Conservation (phyloP, 305 asterid genomes). For the Coffea humblotiana region DNA sequence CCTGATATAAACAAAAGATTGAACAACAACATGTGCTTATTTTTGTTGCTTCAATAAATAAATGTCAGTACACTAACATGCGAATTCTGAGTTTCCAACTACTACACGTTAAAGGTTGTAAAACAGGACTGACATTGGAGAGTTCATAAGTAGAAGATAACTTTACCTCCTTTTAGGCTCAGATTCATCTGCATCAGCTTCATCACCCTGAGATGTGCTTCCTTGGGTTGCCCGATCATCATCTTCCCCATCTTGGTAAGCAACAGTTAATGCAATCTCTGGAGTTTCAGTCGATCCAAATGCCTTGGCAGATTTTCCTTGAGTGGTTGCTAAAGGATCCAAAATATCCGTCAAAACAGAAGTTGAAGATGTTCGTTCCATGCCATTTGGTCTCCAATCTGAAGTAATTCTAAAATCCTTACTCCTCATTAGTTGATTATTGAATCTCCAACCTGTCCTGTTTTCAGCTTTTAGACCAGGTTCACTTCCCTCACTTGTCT, state of each 20-base stretch:
- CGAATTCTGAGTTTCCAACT: background rate
- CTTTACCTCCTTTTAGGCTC: conserved; percentile 61
- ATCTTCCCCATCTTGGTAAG: conserved; percentile 34
- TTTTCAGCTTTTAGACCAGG: conserved; percentile 23
- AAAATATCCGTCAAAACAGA: conserved; percentile 33
- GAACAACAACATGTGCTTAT: background rate
- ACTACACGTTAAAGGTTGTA: background rate
- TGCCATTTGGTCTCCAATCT: conserved; percentile 31
- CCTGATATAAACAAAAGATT: conserved; percentile 35
- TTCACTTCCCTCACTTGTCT: conserved; percentile 26
- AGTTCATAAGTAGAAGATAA: background rate
- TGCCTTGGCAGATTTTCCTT: conserved; percentile 25
- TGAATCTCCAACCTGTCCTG: conserved; percentile 19
- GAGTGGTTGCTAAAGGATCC: conserved; percentile 22
- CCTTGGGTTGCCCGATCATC: conserved; percentile 46
- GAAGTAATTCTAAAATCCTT: conserved; percentile 23
- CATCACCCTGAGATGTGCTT: conserved; percentile 40
- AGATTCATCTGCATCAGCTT: conserved; percentile 45
- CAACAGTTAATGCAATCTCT: conserved; percentile 30
- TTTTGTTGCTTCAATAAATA: background rate
- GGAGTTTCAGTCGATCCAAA: conserved; percentile 31
- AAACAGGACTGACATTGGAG: background rate
- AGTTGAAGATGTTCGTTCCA: conserved; percentile 29
- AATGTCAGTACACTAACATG: background rate
- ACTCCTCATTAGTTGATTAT: conserved; percentile 1